Conservation (phyloP, 139 green algal genomes). For the Protoeuglena noctilucae region DNA sequence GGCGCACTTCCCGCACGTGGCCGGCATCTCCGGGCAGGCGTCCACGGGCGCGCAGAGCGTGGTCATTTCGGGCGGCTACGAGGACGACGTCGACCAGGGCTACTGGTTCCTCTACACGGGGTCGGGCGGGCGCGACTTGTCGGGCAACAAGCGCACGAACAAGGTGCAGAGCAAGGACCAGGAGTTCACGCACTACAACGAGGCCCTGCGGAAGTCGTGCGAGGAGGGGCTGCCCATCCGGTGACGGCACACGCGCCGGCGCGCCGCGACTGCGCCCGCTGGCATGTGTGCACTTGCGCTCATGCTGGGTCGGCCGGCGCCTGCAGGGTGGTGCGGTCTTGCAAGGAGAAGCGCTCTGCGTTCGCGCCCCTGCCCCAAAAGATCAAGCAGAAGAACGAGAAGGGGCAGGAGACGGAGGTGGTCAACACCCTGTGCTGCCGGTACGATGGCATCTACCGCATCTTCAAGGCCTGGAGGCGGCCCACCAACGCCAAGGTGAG, state of each 20-base stretch:
- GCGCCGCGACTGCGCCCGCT: too few species aligned
- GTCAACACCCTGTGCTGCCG: constrained; percentile 1
- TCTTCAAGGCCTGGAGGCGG: neutral
- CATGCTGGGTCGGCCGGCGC: too few species aligned
- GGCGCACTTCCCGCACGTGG: neutral
- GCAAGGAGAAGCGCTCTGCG: neutral
- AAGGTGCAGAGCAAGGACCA: neutral
- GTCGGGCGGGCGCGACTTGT: neutral
- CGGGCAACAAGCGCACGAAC: constrained; percentile 4
- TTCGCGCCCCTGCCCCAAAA: neutral
- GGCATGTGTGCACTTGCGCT: too few species aligned
- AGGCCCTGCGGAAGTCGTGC: neutral
- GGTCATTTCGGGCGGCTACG: neutral
- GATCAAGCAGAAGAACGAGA: neutral
- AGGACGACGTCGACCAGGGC: neutral
- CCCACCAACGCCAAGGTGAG: neutral
- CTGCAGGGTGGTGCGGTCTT: neutral
- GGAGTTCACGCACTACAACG: neutral
- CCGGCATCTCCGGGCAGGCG: neutral
- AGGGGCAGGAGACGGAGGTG: neutral
- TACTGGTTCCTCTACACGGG: constrained; percentile 1
- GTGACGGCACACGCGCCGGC: too few species aligned
- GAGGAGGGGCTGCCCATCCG: neutral
- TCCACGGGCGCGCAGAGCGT: neutral
- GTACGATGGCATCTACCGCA: constrained; percentile 2